Evolutionary conservation across 768 basidiomycete species (phyloP).

Genomic region (Brasilioporus rufonigricans): DNA sequence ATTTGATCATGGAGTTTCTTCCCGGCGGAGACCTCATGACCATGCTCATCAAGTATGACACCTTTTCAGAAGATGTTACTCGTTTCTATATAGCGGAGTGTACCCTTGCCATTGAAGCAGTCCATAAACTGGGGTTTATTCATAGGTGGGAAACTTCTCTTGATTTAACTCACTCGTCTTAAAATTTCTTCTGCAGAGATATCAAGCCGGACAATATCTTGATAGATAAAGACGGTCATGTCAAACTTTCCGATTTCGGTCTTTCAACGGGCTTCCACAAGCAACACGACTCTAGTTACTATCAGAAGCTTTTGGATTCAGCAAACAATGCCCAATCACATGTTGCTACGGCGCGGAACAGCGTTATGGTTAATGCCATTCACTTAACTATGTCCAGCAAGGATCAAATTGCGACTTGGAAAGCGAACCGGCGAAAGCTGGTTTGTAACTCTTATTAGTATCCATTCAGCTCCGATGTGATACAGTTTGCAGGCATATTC

Average conservation of each 20-base stretch:
- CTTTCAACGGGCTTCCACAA: conserved; percentile 99
- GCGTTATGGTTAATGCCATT: conserved; percentile 96
- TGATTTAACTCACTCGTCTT: not conserved
- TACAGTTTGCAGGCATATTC: conserved; percentile 74
- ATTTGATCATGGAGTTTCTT: conserved; percentile 98
- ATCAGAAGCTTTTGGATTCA: conserved; percentile 81
- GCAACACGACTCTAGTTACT: conserved; percentile 94
- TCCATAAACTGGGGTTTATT: conserved; percentile 96
- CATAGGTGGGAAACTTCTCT: conserved; percentile 62
- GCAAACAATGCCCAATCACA: conserved; percentile 45
- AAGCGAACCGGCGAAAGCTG: conserved; percentile 94
- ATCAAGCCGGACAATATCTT: conserved; percentile 98
- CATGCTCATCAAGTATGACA: conserved; percentile 99
- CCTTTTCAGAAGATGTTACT: conserved; percentile 96
- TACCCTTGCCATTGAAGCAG: conserved; percentile 95
- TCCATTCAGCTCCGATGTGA: conserved; percentile 2
- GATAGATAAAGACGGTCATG: conserved; percentile 90
- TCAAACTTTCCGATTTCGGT: conserved; percentile 98
- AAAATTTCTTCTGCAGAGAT: conserved; percentile 53
- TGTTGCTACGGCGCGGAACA: conserved; percentile 66
- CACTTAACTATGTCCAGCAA: conserved; percentile 94
- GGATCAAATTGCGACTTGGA: conserved; percentile 97
- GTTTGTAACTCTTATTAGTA: conserved; percentile 41
- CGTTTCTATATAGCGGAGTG: conserved; percentile 99
- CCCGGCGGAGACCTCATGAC: conserved; percentile 99